Percentiles rank a stretch among this genome's conserved stretches.
These are phyloP conservation scores for Stagonosporopsis chrysanthemi DNA, from an alignment of 2,329 filamentous ascomycete species.

Conservation along the genomic window DNA sequence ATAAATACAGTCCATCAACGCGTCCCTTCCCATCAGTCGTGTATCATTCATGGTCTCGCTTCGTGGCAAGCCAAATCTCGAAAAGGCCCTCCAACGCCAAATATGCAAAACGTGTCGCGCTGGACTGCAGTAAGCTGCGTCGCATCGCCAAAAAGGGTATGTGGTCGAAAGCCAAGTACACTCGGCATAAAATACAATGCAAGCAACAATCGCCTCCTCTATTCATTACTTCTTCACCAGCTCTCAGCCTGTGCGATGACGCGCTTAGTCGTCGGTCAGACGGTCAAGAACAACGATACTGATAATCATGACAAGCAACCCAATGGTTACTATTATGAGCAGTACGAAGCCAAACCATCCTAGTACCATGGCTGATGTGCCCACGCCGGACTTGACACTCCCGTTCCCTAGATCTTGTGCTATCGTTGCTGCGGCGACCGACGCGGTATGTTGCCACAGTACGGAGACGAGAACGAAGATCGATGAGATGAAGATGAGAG, in stretches of 20 bases:
- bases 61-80: conserved; percentile 12
- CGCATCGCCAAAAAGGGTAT: conserved; percentile 42
- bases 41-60: conserved; percentile 12
- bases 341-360: conserved; percentile 97
- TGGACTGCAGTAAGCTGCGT: conserved; percentile 36
- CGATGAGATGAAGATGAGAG: conserved; percentile 80
- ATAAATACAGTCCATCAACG: conserved; percentile 36
- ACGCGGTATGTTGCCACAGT: conserved; percentile 94
- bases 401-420: conserved; percentile 93
- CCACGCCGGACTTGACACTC: conserved; percentile 83
- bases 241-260: not conserved
- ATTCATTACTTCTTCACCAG: conserved; percentile 19
- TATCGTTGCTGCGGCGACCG: conserved; percentile 91
- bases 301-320: conserved; percentile 93
- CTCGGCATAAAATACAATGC: conserved; percentile 38
- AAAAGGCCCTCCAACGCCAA: conserved; percentile 36
- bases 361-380: conserved; percentile 94
- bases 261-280: conserved; percentile 52
- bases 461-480: conserved; percentile 72
- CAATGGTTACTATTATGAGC: conserved; percentile 94
- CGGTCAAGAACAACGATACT: conserved; percentile 83
- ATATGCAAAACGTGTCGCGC: conserved; percentile 37
- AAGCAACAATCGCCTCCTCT: conserved; percentile 22
- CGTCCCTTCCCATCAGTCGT: conserved; percentile 25
- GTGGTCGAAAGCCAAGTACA: conserved; percentile 38